These are phyloP conservation scores for Solanum arcanum DNA, from an alignment of 257 asterid species.

Conservation along the genomic window DNA sequence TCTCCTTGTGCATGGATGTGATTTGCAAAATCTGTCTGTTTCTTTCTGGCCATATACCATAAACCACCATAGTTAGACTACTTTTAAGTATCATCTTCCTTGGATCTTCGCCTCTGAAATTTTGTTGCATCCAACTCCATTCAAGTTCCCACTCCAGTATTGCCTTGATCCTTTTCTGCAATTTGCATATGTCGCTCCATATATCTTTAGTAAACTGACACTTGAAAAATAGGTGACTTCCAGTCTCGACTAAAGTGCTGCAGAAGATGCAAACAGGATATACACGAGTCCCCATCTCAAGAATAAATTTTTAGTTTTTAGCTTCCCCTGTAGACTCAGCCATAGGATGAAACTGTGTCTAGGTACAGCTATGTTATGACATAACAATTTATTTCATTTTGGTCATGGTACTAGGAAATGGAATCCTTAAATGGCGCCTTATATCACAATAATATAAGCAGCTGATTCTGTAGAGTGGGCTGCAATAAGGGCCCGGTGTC, in stretches of 20 bases:
- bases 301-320: background rate
- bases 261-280: background rate
- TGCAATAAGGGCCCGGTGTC: too few species aligned
- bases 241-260: background rate
- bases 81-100: background rate
- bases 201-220: background rate
- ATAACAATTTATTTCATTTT: background rate
- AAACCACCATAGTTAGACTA: background rate
- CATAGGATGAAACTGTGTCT: background rate
- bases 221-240: background rate
- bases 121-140: background rate
- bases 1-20: background rate
- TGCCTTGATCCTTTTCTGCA: background rate
- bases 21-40: background rate
- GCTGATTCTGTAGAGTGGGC: too few species aligned
- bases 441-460: too few species aligned
- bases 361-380: background rate
- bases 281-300: background rate
- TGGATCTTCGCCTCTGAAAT: background rate
- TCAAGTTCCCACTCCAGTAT: background rate
- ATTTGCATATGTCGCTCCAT: background rate
- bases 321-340: background rate
- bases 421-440: too few species aligned
- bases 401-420: background rate
- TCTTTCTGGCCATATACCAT: background rate